Conservation (phyloP, 2,329 filamentous ascomycete genomes). For the Exophiala bonariae region DNA sequence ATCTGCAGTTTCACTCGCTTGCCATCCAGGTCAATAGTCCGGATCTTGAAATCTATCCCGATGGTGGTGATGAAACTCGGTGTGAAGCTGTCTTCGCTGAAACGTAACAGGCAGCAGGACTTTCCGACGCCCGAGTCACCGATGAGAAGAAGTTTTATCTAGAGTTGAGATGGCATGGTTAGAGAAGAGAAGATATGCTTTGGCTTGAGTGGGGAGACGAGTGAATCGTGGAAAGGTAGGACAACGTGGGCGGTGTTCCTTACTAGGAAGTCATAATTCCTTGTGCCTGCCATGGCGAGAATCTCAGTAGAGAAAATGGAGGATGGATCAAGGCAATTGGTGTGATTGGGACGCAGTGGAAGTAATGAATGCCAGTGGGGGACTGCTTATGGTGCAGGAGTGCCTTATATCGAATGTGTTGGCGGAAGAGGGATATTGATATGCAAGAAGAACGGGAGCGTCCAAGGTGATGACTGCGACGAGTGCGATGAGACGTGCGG, state of each 20-base stretch:
- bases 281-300: constrained; percentile 80
- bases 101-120: constrained; percentile 93
- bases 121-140: constrained; percentile 96
- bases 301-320: not conserved
- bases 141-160: constrained; percentile 97
- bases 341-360: not conserved
- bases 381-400: no score
- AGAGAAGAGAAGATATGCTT: constrained; percentile 13
- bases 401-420: no score
- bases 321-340: not conserved
- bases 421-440: no score
- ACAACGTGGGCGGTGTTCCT: constrained; percentile 33
- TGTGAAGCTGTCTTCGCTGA: constrained; percentile 97
- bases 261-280: constrained; percentile 99
- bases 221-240: constrained; percentile 15
- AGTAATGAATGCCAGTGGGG: no score
- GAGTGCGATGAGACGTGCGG: no score
- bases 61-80: constrained; percentile 98
- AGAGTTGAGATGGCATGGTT: constrained; percentile 31
- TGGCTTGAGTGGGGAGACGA: constrained; percentile 9
- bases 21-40: constrained; percentile 97
- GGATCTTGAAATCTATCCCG: constrained; percentile 99
- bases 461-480: no score
- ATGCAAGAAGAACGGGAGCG: no score
- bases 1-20: constrained; percentile 99